A percentile compares a stretch with the other conserved stretches of the same genome.
These are phyloP conservation scores for Rhodosporidiobolus sp. DNA, from an alignment of 768 basidiomycete genomes.

Conservation along the genomic window DNA sequence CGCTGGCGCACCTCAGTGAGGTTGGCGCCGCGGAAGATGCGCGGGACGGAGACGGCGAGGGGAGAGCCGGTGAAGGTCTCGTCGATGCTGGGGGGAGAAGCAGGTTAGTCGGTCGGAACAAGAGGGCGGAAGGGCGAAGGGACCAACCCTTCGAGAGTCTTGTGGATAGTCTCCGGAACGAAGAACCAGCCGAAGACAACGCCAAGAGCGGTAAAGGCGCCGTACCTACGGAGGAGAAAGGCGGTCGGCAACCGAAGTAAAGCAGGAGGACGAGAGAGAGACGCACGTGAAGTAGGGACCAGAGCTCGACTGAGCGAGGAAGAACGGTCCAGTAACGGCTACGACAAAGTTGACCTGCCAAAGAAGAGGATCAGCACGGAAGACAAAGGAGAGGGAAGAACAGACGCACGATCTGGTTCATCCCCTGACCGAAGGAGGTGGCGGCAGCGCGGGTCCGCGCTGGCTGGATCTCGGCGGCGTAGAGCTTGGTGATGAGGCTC, in stretches of 20 bases:
- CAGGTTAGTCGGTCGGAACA: too few species aligned
- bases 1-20: constrained; percentile 14
- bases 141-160: constrained; percentile 16
- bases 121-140: too few species aligned
- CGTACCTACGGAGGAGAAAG: constrained; percentile 2
- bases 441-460: constrained; percentile 54
- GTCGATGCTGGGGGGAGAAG: neutral
- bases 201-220: constrained; percentile 6
- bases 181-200: constrained; percentile 20
- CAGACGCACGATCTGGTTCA: constrained; percentile 13
- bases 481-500: constrained; percentile 49
- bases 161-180: constrained; percentile 17
- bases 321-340: constrained; percentile 13
- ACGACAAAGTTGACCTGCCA: neutral
- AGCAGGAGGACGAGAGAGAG: neutral
- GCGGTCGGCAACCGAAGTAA: too few species aligned
- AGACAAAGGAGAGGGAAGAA: neutral
- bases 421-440: constrained; percentile 4
- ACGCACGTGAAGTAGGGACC: constrained; percentile 10
- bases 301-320: constrained; percentile 2
- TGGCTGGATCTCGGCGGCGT: constrained; percentile 55
- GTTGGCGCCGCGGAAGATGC: neutral
- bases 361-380: too few species aligned
- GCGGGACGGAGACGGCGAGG: neutral
- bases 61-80: constrained; percentile 1